Conservation (phyloP, 805 yeast species). For the Alloascoidea africana region DNA sequence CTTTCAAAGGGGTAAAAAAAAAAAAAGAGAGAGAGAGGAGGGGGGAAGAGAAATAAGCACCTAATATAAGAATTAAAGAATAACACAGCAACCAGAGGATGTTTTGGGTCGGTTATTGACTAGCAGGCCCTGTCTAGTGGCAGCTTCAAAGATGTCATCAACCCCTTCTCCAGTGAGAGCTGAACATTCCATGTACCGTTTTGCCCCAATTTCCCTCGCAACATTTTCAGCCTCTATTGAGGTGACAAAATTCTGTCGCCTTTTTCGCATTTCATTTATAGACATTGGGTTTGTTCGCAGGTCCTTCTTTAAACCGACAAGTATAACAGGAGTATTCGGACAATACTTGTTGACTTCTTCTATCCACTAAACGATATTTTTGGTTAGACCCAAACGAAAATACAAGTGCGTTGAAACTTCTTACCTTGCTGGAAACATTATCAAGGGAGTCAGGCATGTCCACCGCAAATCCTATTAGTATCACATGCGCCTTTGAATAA, state of each 20-base stretch:
- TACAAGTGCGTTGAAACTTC: slow-evolving; percentile 3
- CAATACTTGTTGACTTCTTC: slow-evolving; percentile 70
- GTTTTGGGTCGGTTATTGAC: slow-evolving; percentile 30
- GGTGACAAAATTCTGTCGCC: slow-evolving; percentile 34
- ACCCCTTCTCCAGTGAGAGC: slow-evolving; percentile 92
- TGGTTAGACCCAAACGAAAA: too few relatives aligned
- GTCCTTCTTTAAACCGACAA: slow-evolving; percentile 81
- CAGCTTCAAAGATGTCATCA: slow-evolving; percentile 84
- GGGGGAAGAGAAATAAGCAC: too few relatives aligned
- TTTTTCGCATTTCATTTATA: slow-evolving; percentile 20
- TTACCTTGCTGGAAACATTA: slow-evolving; percentile 53
- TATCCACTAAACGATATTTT: slow-evolving; percentile 41
- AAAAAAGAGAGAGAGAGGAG: too few relatives aligned
- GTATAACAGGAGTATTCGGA: slow-evolving; percentile 60
- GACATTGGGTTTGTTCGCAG: slow-evolving; percentile 31
- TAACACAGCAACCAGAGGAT: slow-evolving; percentile 23
- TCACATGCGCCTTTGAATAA: slow-evolving; percentile 76
- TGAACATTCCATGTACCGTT: slow-evolving; percentile 73
- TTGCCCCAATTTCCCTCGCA: slow-evolving; percentile 72
- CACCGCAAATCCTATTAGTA: slow-evolving; percentile 74
- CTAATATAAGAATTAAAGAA: slow-evolving; percentile 10
- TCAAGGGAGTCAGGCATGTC: slow-evolving; percentile 75
- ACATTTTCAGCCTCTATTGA: slow-evolving; percentile 45
- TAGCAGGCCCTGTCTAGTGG: slow-evolving; percentile 70
- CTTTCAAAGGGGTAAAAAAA: too few relatives aligned